Evolutionary conservation across 2,329 filamentous ascomycete genomes (phyloP).

Genomic region (Xylaria sp.): DNA sequence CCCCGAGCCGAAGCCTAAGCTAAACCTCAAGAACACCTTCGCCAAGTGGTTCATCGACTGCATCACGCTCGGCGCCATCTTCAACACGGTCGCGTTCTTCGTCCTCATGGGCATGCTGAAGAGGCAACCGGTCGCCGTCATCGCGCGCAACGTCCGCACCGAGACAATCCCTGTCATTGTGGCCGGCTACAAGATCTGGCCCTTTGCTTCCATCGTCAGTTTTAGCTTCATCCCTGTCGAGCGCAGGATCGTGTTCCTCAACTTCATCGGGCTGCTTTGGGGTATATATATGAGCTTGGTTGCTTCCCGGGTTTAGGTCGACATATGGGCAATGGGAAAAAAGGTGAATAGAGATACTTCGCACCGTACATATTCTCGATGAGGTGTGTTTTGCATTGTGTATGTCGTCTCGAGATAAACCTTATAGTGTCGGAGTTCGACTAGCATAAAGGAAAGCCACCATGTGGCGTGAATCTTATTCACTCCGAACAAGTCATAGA

Average conservation of each 20-base stretch:
- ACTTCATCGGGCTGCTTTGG: constrained; percentile 61
- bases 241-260: constrained; percentile 61
- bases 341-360: background rate
- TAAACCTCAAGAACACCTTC: constrained; percentile 57
- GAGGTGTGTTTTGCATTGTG: too few species aligned
- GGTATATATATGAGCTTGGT: constrained; percentile 64
- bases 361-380: background rate
- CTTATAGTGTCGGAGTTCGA: background rate
- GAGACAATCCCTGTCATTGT: constrained; percentile 62
- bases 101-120: constrained; percentile 61
- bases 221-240: constrained; percentile 63
- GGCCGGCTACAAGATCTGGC: constrained; percentile 64
- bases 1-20: constrained; percentile 47
- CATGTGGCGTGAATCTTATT: background rate
- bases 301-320: constrained; percentile 54
- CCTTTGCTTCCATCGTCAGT: constrained; percentile 62
- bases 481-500: background rate
- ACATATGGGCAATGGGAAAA: background rate
- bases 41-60: constrained; percentile 64
- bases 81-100: constrained; percentile 60
- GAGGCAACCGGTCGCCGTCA: constrained; percentile 52
- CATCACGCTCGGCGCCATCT: constrained; percentile 59
- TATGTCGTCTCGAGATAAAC: background rate
- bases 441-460: background rate
- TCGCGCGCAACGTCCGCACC: constrained; percentile 54